These are phyloP conservation scores for Pulveroboletus sp. DNA, from an alignment of 1,284 basidiomycete genomes.

Conservation along the genomic window DNA sequence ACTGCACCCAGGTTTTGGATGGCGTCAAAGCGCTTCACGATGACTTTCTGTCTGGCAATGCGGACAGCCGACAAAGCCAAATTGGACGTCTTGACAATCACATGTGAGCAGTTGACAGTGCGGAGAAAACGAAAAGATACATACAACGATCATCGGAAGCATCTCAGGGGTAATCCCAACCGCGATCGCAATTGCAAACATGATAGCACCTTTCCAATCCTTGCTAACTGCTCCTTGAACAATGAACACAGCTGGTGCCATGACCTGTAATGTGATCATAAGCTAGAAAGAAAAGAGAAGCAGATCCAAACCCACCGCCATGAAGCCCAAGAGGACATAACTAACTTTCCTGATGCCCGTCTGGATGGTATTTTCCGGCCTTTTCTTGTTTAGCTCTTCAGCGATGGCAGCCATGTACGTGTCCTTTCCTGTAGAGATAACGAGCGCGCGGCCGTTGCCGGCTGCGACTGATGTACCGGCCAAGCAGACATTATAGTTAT, in stretches of 20 bases:
- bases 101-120: conserved; percentile 7
- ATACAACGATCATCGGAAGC: conserved; percentile 38
- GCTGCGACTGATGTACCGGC: conserved; percentile 36
- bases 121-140: not conserved
- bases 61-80: conserved; percentile 34
- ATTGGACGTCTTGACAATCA: conserved; percentile 30
- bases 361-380: conserved; percentile 34
- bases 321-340: conserved; percentile 34
- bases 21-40: conserved; percentile 37
- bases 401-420: conserved; percentile 39
- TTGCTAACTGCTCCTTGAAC: conserved; percentile 37
- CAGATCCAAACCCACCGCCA: conserved; percentile 26
- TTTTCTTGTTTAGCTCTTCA: conserved; percentile 34
- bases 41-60: conserved; percentile 36
- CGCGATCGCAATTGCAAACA: conserved; percentile 36
- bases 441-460: conserved; percentile 32
- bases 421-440: conserved; percentile 35
- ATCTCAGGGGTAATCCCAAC: conserved; percentile 37
- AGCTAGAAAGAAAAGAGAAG: not conserved
- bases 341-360: conserved; percentile 36
- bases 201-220: conserved; percentile 33
- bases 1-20: conserved; percentile 37
- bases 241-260: conserved; percentile 34
- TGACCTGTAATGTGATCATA: conserved; percentile 20
- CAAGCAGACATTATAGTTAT: conserved; percentile 33